Conservation (phyloP, 306 rosid genomes). For the Dalbergia oliveri region DNA sequence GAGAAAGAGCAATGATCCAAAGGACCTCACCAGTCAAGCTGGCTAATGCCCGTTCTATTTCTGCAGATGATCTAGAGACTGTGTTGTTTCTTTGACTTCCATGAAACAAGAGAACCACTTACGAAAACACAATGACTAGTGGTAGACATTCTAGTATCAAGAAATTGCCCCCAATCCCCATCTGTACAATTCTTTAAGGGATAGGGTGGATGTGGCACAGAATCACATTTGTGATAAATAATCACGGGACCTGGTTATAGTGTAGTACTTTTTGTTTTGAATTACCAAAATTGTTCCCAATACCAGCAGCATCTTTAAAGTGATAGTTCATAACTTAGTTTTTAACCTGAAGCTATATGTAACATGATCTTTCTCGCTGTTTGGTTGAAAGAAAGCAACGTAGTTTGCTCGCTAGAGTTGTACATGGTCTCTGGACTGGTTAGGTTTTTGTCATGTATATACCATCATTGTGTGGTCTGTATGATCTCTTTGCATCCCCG, state of each 20-base stretch:
- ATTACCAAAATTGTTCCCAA: not conserved
- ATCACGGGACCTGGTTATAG: not conserved
- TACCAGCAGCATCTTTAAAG: not conserved
- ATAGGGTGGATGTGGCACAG: too few species aligned
- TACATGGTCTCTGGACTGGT: not conserved
- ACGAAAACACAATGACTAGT: too few species aligned
- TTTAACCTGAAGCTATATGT: not conserved
- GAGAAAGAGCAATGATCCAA: too few species aligned
- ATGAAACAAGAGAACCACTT: too few species aligned
- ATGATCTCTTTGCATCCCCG: slow-evolving; percentile 5
- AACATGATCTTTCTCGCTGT: not conserved
- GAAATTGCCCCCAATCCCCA: too few species aligned
- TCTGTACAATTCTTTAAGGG: too few species aligned
- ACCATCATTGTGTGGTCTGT: slow-evolving; percentile 1
- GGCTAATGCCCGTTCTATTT: too few species aligned
- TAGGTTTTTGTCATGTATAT: not conserved
- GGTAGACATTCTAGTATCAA: too few species aligned
- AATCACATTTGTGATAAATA: too few species aligned
- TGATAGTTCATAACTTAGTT: not conserved
- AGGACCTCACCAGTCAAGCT: too few species aligned
- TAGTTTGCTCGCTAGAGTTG: not conserved
- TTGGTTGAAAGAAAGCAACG: slow-evolving; percentile 16
- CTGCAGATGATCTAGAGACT: too few species aligned
- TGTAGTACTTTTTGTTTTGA: not conserved
- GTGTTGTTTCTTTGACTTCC: too few species aligned